Conservation (phyloP, 2,329 filamentous ascomycete genomes). For the Diaporthe sp. region DNA sequence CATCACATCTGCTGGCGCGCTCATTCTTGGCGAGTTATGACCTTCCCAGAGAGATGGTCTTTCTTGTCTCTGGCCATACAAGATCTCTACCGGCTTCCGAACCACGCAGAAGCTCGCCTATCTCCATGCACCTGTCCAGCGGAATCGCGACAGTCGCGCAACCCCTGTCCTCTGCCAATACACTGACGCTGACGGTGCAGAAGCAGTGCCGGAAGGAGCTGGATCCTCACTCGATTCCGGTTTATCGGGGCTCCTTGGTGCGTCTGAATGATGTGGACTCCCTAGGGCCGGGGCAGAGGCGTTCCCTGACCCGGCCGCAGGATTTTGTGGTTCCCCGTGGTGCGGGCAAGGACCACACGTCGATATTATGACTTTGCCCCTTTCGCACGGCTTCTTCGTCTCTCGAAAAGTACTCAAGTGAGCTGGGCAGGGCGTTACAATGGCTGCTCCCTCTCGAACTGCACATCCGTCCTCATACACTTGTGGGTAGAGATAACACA, state of each 20-base stretch:
- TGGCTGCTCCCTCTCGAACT: background rate
- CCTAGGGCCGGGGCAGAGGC: constrained; percentile 5
- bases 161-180: background rate
- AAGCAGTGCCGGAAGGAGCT: background rate
- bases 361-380: constrained; percentile 6
- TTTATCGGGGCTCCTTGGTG: constrained; percentile 2
- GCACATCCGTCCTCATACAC: constrained; percentile 21
- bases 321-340: constrained; percentile 1
- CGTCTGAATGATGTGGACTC: constrained; percentile 9
- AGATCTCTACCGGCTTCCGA: background rate
- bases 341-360: constrained; percentile 15
- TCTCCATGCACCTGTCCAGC: background rate
- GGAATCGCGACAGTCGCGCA: background rate
- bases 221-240: constrained; percentile 1
- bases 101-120: background rate
- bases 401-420: background rate
- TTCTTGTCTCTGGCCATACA: background rate
- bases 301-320: constrained; percentile 2
- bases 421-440: constrained; percentile 13
- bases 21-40: constrained; percentile 1
- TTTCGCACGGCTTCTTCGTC: constrained; percentile 3
- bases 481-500: constrained; percentile 23
- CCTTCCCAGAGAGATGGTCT: background rate
- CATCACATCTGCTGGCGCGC: constrained; percentile 9
- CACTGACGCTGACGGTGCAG: constrained; percentile 8